These are phyloP conservation scores for Candida sithepensis DNA, from an alignment of 805 yeast genomes.

Conservation along the genomic window DNA sequence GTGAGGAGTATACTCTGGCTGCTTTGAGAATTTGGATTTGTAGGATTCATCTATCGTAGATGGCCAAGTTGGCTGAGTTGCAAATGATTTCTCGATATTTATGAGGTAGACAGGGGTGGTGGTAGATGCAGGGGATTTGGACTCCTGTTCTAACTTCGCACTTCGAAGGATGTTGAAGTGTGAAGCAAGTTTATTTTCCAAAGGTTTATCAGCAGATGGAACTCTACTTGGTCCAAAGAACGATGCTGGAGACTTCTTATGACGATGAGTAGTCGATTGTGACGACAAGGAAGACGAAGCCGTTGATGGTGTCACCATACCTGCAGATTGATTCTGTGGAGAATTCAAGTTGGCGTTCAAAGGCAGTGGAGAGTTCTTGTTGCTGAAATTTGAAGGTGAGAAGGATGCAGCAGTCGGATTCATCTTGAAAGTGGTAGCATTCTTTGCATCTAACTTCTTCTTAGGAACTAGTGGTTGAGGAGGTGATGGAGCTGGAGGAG, in stretches of 20 bases:
- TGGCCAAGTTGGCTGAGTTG: conserved; percentile 78
- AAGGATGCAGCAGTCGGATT: conserved; percentile 68
- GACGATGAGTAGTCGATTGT: conserved; percentile 6
- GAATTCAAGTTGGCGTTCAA: conserved; percentile 2
- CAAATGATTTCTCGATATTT: conserved; percentile 58
- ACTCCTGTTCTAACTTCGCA: conserved; percentile 32
- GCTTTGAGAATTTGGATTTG: conserved; percentile 46
- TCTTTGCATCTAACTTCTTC: conserved; percentile 51
- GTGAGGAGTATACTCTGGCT: conserved; percentile 34
- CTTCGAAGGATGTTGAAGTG: conserved; percentile 53
- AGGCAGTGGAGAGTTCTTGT: conserved; percentile 17
- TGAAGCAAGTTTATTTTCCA: conserved; percentile 34
- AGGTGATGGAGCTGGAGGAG: conserved; percentile 2
- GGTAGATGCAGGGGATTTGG: conserved; percentile 10
- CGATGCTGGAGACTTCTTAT: conserved; percentile 21
- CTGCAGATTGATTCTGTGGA: conserved; percentile 1
- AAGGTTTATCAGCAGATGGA: conserved; percentile 7
- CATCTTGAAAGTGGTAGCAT: conserved; percentile 61
- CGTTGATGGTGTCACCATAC: neutral
- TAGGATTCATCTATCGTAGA: conserved; percentile 48
- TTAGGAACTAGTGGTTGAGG: conserved; percentile 24
- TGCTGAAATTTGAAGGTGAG: conserved; percentile 40
- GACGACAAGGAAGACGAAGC: conserved; percentile 2
- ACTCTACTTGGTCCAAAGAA: conserved; percentile 38
- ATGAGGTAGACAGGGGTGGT: conserved; percentile 31